Percentiles rank a stretch among this genome's conserved stretches.
phyloP scores from a whole-genome alignment of 306 rosid genomes.

The Inga oerstediana region DNA sequence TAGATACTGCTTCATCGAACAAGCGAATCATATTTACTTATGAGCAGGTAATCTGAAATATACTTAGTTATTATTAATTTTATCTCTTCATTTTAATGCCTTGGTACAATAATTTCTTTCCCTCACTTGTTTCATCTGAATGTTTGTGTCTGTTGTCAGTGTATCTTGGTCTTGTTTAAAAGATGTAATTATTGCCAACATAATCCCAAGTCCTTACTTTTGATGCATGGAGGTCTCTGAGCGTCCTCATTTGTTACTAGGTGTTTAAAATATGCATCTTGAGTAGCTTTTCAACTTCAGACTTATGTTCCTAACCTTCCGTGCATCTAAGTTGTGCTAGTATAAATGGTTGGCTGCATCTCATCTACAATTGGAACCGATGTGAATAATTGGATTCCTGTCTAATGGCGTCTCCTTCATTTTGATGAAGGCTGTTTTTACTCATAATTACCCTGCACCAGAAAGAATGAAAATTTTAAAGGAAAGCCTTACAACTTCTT shows the following conservation, averaged over 20 bases:
- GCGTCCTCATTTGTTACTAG: background rate
- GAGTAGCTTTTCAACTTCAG: background rate
- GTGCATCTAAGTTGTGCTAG: background rate
- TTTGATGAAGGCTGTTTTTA: too few relatives aligned
- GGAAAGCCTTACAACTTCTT: too few relatives aligned
- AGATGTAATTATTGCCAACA: background rate
- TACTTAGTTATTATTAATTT: background rate
- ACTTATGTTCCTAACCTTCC: background rate
- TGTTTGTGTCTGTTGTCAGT: background rate
- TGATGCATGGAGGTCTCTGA: background rate
- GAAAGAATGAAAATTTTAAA: too few relatives aligned
- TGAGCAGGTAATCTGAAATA: slow-evolving; percentile 69
- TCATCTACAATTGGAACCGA: background rate
- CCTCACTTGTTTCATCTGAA: background rate
- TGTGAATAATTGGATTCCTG: too few relatives aligned
- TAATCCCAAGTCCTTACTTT: background rate
- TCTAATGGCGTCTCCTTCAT: too few relatives aligned
- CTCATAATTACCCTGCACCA: too few relatives aligned
- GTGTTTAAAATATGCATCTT: background rate
- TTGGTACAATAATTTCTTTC: background rate
- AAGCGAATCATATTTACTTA: slow-evolving; percentile 85
- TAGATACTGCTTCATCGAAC: slow-evolving; percentile 85
- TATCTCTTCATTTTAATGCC: background rate
- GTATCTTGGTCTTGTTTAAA: background rate
- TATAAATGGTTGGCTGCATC: background rate